Conservation (phyloP, 1,284 basidiomycete species). For the Inonotus hispidus region DNA sequence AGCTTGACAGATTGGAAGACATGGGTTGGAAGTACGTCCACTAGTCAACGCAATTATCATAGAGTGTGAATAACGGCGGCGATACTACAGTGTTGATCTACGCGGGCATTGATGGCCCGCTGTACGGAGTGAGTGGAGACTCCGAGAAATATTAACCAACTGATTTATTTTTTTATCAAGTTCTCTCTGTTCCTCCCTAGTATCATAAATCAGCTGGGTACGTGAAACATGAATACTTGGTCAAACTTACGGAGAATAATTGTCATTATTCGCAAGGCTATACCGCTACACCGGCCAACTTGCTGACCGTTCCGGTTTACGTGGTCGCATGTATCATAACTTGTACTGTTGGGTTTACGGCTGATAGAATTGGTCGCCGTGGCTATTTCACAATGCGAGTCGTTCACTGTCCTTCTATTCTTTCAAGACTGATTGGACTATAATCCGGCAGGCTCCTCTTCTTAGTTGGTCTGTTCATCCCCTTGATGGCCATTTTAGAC, state of each 20-base stretch:
- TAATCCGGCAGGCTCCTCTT: conserved; percentile 29
- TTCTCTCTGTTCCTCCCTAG: conserved; percentile 25
- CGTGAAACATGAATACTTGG: not conserved
- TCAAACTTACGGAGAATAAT: not conserved
- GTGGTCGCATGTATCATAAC: conserved; percentile 60
- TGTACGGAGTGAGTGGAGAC: conserved; percentile 34
- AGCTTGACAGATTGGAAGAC: conserved; percentile 71
- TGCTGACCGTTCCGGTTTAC: conserved; percentile 68
- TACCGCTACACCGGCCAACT: conserved; percentile 65
- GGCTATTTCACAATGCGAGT: conserved; percentile 60
- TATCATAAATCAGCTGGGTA: conserved; percentile 14
- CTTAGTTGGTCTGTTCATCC: conserved; percentile 32
- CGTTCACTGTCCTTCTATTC: not conserved
- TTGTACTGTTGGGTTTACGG: conserved; percentile 54
- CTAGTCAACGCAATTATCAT: not conserved
- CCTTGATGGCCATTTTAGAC: not conserved
- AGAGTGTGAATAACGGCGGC: not conserved
- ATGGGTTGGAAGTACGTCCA: conserved; percentile 50
- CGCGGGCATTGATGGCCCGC: conserved; percentile 32
- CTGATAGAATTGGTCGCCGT: conserved; percentile 54
- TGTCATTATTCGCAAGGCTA: conserved; percentile 41
- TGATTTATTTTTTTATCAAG: not conserved
- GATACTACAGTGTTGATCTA: conserved; percentile 23
- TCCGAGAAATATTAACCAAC: not conserved
- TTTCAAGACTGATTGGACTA: not conserved